These are phyloP conservation scores for Diaporthe sp. DNA, from an alignment of 2,329 filamentous ascomycete genomes.

Conservation along the genomic window DNA sequence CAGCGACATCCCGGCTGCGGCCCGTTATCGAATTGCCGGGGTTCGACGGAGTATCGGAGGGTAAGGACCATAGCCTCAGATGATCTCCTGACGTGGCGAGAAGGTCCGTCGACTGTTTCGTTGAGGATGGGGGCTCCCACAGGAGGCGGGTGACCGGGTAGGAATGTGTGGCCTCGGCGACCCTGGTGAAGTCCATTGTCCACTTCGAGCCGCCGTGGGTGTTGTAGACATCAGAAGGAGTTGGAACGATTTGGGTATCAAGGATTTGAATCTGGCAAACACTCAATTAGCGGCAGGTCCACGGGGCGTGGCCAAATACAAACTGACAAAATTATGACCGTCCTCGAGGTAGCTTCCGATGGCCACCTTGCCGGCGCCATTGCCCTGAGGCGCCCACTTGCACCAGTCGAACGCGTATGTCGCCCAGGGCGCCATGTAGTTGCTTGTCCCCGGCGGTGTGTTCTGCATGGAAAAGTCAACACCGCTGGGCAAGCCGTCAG, in stretches of 20 bases:
- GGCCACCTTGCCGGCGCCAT: constrained; percentile 90
- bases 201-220: constrained; percentile 77
- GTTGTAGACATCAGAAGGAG: constrained; percentile 76
- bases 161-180: constrained; percentile 96
- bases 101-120: constrained; percentile 95
- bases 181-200: constrained; percentile 89
- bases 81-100: constrained; percentile 96
- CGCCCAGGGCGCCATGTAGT: constrained; percentile 94
- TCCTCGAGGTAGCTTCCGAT: constrained; percentile 97
- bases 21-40: constrained; percentile 79
- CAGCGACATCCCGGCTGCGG: constrained; percentile 68
- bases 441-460: constrained; percentile 81
- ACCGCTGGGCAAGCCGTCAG: constrained; percentile 76
- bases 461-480: constrained; percentile 76
- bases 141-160: constrained; percentile 96
- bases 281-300: not conserved
- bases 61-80: constrained; percentile 92
- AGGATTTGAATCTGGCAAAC: constrained; percentile 89
- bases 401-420: constrained; percentile 99
- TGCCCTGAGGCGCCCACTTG: constrained; percentile 90
- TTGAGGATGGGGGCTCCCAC: constrained; percentile 95
- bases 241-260: constrained; percentile 83
- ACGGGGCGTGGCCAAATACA: not conserved
- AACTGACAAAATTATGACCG: constrained; percentile 92
- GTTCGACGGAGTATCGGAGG: constrained; percentile 71